Base-by-base conservation (phyloP, 73 alveolate species). In the Paramecium octaurelia region DNA sequence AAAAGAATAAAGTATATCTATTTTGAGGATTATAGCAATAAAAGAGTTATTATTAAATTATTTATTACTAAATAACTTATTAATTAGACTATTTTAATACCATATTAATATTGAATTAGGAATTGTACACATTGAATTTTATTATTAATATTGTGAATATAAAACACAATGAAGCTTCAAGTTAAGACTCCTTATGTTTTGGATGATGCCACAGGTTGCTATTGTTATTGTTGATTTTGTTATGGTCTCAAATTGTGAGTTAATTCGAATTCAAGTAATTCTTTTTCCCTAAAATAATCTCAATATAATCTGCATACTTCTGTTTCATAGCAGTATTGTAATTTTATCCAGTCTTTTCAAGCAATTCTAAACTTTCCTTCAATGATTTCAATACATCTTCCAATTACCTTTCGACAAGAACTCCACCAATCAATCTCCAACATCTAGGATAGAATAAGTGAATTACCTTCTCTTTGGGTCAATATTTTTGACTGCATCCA, bases 401-500 rank as follows among this genome's bases (percentile, higher is more conserved):
- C 93, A 93, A 86, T 24, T 69, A 77, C 89, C 95, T 96, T 73
- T 96, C 97, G 8, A 96, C 96, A 23, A 96, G 88, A 21, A 95
- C 97, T 8, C 98, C 99, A 23, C 97, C 97, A 40, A 96, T 95
- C 60, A 96, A 92, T 86, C 99, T 92, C 97, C 97, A 96, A 95
- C 58, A 35, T 73, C 87, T 73, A 36, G 4, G 35, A 16, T 73
- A 36, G 29, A 36, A 35, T 12, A 16, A n/a, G 34, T 18, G 3
- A n/a, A 18, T 36, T 97, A 95, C 85, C 96, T 95, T 92, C 98
- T 93, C 64, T 80, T 88, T 40, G 96, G 92, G 29, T 96, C 97
- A 20, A 96, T 75, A 24, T 94, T 94, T 57, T 85, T 94, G 23
- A 96, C 48, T 36, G 97, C 95, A 40, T 96, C 99, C 21, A 95